A percentile compares a stretch with the other conserved stretches of the same genome.
Conservation (phyloP, 805 yeast species). For the Candida michaelii region DNA sequence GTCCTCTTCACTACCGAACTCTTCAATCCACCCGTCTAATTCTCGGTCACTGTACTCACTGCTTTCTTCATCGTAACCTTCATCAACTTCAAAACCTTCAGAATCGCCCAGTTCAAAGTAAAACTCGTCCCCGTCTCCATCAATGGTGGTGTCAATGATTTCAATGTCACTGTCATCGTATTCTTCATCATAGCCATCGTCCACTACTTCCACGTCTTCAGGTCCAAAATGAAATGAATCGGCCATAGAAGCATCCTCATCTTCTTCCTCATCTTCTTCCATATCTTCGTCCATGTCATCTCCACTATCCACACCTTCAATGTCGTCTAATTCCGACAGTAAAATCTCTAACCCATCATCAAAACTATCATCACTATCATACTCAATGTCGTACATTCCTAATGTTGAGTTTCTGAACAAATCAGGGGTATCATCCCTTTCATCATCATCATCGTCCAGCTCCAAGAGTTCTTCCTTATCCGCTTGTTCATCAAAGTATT, state of each 20-base stretch:
- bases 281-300: slow-evolving; percentile 40
- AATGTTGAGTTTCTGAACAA: slow-evolving; percentile 83
- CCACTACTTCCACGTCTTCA: slow-evolving; percentile 28
- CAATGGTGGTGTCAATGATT: slow-evolving; percentile 23
- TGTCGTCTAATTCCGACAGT: slow-evolving; percentile 33
- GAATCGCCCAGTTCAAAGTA: slow-evolving; percentile 16
- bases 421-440: slow-evolving; percentile 75
- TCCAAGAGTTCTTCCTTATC: slow-evolving; percentile 47
- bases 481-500: slow-evolving; percentile 54
- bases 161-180: slow-evolving; percentile 35
- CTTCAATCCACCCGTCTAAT: slow-evolving; percentile 42
- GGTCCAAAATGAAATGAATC: no score
- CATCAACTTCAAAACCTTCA: slow-evolving; percentile 9
- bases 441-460: slow-evolving; percentile 57
- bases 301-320: slow-evolving; percentile 27
- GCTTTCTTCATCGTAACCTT: slow-evolving; percentile 26
- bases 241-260: slow-evolving; percentile 24
- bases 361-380: slow-evolving; percentile 54
- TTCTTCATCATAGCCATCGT: slow-evolving; percentile 30
- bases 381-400: slow-evolving; percentile 90
- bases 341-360: slow-evolving; percentile 45
- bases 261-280: slow-evolving; percentile 33
- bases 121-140: not conserved
- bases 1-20: slow-evolving; percentile 28
- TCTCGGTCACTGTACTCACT: slow-evolving; percentile 38